Evolutionary conservation across 1,284 basidiomycete genomes (phyloP), one percentile per base, ranked within the genome.

Genomic region (Apiotrichum akiyoshidainum): DNA sequence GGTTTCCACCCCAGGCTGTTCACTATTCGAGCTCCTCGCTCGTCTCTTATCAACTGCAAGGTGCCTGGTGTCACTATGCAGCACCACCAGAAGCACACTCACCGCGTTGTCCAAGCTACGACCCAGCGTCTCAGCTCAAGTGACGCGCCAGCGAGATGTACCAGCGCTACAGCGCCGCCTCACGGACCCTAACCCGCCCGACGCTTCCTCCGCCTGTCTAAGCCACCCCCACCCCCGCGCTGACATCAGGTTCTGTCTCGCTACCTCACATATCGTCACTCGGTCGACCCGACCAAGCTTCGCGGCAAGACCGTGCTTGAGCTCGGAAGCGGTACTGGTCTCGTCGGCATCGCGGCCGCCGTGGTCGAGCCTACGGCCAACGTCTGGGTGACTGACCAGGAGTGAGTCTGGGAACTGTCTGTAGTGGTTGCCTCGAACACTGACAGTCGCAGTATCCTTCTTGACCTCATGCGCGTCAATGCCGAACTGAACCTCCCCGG

Each of bases 301-400:
- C 61, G 74, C 34, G 82, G 82, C 53, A 85, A 82, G 73, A 82
- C 70, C 34, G 80, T 94, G 16, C 72, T 96, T 33, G 92, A 97
- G 73, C 83, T 97, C 1, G 92, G 92, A 1, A 77, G 75, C 1
- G 92, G 93, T 0, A 97, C 92, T 2, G 92, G 93, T 3, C 82
- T 97, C 31, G 90, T 94, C 16, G 92, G 92, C 4, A 83, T 95
- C 42, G 86, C 89, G 8, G 88, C 88, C 1, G 90, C 84, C 6
- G 80, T 83, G 52, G 80, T 93, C 31, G 86, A 86, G 45, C 67
- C 76, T 1, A 84, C 81, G 7, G 74, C 80, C 26, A 68, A 75
- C 14, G 85, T 89, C 37, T 88, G 84, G 78, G 87, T 94, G 63
- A 95, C 93, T 14, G 92, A 97, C 78, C 92, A 95, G 83, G 82